A percentile compares a stretch with the other conserved stretches of the same genome.
These are phyloP conservation scores for Phaeosphaeriaceae sp. DNA, from an alignment of 2,329 filamentous ascomycete genomes.

Conservation along the genomic window DNA sequence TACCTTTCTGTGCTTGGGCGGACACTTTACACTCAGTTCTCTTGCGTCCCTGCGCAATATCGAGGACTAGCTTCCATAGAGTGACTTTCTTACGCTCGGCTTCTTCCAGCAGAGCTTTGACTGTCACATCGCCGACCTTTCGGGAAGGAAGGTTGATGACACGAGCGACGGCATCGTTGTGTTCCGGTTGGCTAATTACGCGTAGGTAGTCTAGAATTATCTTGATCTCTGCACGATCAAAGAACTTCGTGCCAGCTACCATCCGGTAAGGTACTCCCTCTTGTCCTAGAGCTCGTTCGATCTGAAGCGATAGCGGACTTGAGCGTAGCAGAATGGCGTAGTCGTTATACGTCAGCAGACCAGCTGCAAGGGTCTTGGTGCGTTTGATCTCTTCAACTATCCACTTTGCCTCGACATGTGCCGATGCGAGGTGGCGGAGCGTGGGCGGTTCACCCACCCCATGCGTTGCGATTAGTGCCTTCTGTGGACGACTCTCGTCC, in stretches of 20 bases:
- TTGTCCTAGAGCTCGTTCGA: constrained; percentile 82
- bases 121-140: constrained; percentile 79
- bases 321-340: constrained; percentile 88
- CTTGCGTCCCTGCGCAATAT: constrained; percentile 59
- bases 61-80: constrained; percentile 77
- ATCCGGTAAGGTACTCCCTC: constrained; percentile 87
- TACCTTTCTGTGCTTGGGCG: constrained; percentile 61
- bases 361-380: constrained; percentile 71
- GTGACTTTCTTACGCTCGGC: constrained; percentile 72
- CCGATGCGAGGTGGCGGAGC: constrained; percentile 73
- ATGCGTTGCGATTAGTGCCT: constrained; percentile 80
- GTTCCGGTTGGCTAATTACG: constrained; percentile 81
- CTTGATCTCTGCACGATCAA: constrained; percentile 89
- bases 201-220: constrained; percentile 86
- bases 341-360: constrained; percentile 75
- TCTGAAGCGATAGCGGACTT: constrained; percentile 79
- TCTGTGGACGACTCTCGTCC: constrained; percentile 79
- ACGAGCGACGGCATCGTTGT: constrained; percentile 83
- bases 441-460: constrained; percentile 80
- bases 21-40: constrained; percentile 62
- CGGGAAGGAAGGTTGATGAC: constrained; percentile 85
- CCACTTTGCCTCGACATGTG: constrained; percentile 82
- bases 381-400: constrained; percentile 83
- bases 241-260: constrained; percentile 91
- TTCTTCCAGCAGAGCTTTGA: constrained; percentile 76